Percentiles rank a stretch among this genome's conserved stretches.
Conservation (phyloP, 257 asterid genomes). For the Plectranthus barbatus region DNA sequence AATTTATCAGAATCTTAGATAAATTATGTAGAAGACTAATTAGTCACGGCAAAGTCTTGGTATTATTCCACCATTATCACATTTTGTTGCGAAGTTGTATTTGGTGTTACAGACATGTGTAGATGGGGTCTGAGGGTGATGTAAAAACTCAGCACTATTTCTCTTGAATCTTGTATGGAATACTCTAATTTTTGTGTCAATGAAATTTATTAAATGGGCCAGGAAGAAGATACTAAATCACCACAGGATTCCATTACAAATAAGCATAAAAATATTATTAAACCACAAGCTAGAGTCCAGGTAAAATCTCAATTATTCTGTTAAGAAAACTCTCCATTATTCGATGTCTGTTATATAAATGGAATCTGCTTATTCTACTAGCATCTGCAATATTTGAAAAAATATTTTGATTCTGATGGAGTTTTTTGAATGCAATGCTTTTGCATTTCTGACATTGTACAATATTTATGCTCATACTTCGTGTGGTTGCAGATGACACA, state of each 20-base stretch:
- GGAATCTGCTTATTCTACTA: background rate
- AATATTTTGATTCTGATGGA: too few relatives aligned
- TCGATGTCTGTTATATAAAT: background rate
- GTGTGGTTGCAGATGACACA: slow-evolving; percentile 68
- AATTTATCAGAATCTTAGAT: background rate
- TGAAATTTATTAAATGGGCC: background rate
- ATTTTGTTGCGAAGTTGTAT: background rate
- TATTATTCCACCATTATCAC: background rate
- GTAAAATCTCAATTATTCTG: background rate
- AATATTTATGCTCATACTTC: slow-evolving; percentile 14
- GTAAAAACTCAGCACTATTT: too few relatives aligned
- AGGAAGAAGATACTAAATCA: background rate
- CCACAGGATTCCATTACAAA: background rate
- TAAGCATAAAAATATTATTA: background rate
- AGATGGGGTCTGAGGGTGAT: background rate
- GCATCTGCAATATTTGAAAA: slow-evolving; percentile 1
- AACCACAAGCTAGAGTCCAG: background rate
- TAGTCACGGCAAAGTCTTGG: background rate
- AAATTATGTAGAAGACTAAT: background rate
- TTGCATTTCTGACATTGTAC: background rate
- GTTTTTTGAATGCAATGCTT: slow-evolving; percentile 5
- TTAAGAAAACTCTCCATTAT: too few relatives aligned
- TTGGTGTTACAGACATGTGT: background rate
- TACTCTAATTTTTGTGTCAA: background rate
- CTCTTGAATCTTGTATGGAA: too few relatives aligned